These are phyloP conservation scores for Aspergillus glaucus DNA, from an alignment of 2,329 filamentous ascomycete genomes.

Conservation along the genomic window DNA sequence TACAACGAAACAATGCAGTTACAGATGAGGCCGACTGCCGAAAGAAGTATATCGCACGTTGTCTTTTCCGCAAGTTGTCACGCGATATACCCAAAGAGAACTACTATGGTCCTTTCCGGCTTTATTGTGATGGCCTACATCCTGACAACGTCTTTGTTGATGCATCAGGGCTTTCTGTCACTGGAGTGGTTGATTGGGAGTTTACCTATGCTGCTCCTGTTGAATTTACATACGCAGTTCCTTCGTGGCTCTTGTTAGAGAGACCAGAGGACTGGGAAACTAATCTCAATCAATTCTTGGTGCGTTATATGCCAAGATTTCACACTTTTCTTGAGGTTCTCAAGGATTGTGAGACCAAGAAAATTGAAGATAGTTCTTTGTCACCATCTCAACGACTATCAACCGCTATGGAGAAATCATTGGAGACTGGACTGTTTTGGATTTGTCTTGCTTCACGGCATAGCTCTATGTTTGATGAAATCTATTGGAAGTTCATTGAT, in stretches of 20 bases:
- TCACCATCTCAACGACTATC: slow-evolving; percentile 16
- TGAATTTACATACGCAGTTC: slow-evolving; percentile 15
- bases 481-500: slow-evolving; percentile 25
- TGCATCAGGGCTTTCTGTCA: slow-evolving; percentile 7
- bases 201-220: slow-evolving; percentile 17
- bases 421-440: slow-evolving; percentile 24
- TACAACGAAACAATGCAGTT: slow-evolving; percentile 22
- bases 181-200: slow-evolving; percentile 17
- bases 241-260: slow-evolving; percentile 19
- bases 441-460: slow-evolving; percentile 19
- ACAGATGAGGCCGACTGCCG: neutral
- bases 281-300: slow-evolving; percentile 19
- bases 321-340: slow-evolving; percentile 20
- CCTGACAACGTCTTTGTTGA: neutral
- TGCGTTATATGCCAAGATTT: slow-evolving; percentile 17
- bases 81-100: neutral
- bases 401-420: slow-evolving; percentile 15
- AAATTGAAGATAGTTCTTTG: slow-evolving; percentile 11
- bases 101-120: too few species aligned
- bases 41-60: slow-evolving; percentile 1
- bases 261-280: slow-evolving; percentile 18
- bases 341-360: slow-evolving; percentile 16
- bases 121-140: too few species aligned
- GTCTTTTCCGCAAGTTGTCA: slow-evolving; percentile 1
- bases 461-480: slow-evolving; percentile 23